Base-by-base conservation (phyloP, 495 filamentous ascomycete genomes). In the Penicillium odoratum region DNA sequence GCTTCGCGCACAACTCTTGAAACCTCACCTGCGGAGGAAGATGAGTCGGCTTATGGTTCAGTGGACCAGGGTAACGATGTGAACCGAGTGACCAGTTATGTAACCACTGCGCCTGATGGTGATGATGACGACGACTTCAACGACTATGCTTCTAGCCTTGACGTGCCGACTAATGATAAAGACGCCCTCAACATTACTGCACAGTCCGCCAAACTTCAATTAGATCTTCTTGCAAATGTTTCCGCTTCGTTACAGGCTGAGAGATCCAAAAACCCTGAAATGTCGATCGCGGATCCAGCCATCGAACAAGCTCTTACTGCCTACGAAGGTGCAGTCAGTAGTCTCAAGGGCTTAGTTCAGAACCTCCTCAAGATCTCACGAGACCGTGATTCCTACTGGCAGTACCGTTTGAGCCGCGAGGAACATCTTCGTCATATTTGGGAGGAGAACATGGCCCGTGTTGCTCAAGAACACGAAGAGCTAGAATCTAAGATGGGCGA, bases 401-500 rank as follows among this genome's bases (percentile, higher is more conserved):
- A 97, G 70, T 93, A 94, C 69, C 85, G 94, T 15, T 81, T 98
- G 29, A 92, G 93, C 65, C 86, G 90, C 36, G 94, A 98, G 71
- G 86, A 85, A 33, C 85, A 93, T 66, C 85, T 97, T 65, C 85
- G 94, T 29, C 85, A 89, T 45, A 87, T 98, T 82, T 98, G 95
- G 94, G 94, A 98, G 76, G 95, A 98, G 59, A 98, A 92, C 73
- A 98, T 98, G 94, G 90, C 92, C 5, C 85, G 88, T 50, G 86
- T 98, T 25, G 94, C 92, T 30, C 84, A 87, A 55, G 94, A 98
- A 68, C 94, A 98, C 60, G 95, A 98, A 72, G 85, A 89, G 29
- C 80, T 98, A 0, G 89, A 98, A 66, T 88, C 82, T 21, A 86
- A 86, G 58, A 90, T 97, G 63, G 91, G 90, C 48, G 92, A 96